These are phyloP conservation scores for Cornus controversa DNA, from an alignment of 148 eudicot species.

Conservation along the genomic window DNA sequence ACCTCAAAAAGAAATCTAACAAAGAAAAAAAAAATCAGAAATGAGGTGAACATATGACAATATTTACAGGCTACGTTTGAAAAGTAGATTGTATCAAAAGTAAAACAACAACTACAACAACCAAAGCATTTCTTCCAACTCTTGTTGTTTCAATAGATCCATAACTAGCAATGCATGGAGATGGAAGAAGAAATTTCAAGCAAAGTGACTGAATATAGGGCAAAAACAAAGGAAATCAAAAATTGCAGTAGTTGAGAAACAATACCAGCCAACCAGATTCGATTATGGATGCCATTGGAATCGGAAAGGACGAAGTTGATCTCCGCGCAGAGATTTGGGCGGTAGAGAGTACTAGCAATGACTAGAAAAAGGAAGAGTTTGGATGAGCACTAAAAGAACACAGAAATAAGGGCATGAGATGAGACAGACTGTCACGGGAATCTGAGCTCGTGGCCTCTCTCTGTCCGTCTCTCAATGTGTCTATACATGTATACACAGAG, in stretches of 20 bases:
- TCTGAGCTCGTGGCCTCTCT: neutral
- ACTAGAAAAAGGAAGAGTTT: neutral
- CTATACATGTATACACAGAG: no score
- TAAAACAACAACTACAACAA: no score
- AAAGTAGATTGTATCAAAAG: no score
- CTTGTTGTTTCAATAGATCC: neutral
- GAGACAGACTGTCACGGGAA: neutral
- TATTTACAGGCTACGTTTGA: no score
- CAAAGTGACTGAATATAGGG: conserved; percentile 3
- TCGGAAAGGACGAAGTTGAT: neutral
- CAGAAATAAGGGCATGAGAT: neutral
- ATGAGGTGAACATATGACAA: no score
- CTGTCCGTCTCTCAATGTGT: no score
- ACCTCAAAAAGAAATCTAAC: no score
- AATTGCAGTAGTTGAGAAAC: neutral
- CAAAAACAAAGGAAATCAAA: neutral
- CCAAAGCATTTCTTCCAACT: no score
- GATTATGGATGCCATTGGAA: neutral
- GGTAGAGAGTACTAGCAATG: neutral
- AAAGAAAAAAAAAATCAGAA: no score
- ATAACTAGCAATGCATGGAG: conserved; percentile 5
- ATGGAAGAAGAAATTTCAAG: neutral
- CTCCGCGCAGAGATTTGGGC: neutral
- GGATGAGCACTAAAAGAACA: neutral
- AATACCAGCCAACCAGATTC: neutral